Evolutionary conservation across 768 basidiomycete species (phyloP), one percentile per base, ranked within the genome.

Genomic region (Hericium coralloides): DNA sequence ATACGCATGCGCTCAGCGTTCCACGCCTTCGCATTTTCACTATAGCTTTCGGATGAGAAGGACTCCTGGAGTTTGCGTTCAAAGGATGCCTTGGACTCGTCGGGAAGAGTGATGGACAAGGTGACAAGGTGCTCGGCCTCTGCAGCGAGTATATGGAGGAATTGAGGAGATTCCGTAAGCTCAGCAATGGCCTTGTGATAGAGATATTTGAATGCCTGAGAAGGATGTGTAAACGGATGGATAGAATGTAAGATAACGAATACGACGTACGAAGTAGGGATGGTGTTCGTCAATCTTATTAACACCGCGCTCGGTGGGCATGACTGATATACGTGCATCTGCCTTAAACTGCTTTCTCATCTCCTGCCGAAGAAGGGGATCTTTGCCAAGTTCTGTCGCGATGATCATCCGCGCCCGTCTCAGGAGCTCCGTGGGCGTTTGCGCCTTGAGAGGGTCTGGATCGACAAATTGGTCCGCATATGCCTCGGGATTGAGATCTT

Each of bases 161-260:
- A 98, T 63, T 95, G 92, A 18, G 89, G 75, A 1, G 79, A 74
- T 41, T 84, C 78, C 39, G 84, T 64, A 82, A 95, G 85, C 4
- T 84, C 79, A 26, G 68, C 67, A 31, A 92, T 78, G 23, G 82
- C 83, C 66, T 97, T 98, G 59, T 87, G 78, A 25, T 78, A 74
- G 26, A 98, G 79, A 72, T 98, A 98, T 76, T 98, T 98, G 81
- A 98, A 98, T 64, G 83, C 85, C 95, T 99, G 64, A 10, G 10
- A 54, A 50, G 15, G 59, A 25, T 37, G 6, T 31, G 31, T 56
- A 12, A 60, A 58, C 51, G 23, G 59, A 48, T 47, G 41, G 39
- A 9, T 31, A 9, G 31, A 31, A 8, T 31, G 31, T 31, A 9
- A 9, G 31, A 23, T 38, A 43, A 38, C 8, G 37, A 47, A 36